phyloP scores from a whole-genome alignment of 2,329 filamentous ascomycete genomes.

The Exophiala oligosperma region DNA sequence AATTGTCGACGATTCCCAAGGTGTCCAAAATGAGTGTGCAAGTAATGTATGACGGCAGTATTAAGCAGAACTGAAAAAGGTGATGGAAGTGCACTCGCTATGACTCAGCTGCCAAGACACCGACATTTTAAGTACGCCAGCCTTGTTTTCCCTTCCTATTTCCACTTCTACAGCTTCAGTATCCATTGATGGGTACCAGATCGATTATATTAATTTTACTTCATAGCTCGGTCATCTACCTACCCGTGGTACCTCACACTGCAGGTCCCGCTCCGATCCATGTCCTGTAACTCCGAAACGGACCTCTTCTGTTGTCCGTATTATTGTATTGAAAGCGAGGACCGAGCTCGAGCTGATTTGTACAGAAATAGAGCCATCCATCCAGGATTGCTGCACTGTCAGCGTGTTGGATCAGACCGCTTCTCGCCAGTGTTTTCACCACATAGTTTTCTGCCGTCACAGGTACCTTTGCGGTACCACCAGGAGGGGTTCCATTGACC shows the following conservation, averaged over 20 bases:
- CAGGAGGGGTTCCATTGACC: constrained; percentile 37
- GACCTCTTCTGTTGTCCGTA: constrained; percentile 29
- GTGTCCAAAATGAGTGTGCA: neutral
- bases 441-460: constrained; percentile 39
- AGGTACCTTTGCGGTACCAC: constrained; percentile 27
- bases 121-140: neutral
- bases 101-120: neutral
- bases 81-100: neutral
- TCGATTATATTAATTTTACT: neutral
- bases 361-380: constrained; percentile 46
- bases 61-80: neutral
- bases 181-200: too few relatives aligned
- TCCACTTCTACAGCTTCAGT: too few relatives aligned
- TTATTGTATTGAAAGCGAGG: constrained; percentile 42
- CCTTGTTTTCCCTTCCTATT: too few relatives aligned
- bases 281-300: constrained; percentile 10
- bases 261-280: constrained; percentile 12
- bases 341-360: constrained; percentile 42
- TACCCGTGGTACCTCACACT: neutral
- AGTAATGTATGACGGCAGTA: neutral
- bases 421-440: constrained; percentile 42
- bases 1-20: neutral
- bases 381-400: constrained; percentile 43
- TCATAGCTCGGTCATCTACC: neutral
- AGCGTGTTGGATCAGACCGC: constrained; percentile 40